A percentile compares a stretch with the other conserved stretches of the same genome.
phyloP scores from a whole-genome alignment of 192 early-diverging fungal species.

The Linnemannia elongata region DNA sequence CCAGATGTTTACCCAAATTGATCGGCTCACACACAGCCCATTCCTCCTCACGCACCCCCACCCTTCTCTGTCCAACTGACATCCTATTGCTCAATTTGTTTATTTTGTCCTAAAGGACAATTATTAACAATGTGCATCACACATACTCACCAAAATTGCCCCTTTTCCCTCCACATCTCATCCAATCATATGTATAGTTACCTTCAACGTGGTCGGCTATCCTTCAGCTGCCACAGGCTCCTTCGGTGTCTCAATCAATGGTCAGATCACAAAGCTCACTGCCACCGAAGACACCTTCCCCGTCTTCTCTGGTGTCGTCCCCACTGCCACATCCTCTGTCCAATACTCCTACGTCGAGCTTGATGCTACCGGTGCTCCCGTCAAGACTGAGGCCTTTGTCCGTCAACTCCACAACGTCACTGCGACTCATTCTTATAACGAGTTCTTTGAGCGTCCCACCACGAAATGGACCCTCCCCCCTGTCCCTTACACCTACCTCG shows the following conservation, averaged over 20 bases:
- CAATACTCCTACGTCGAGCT: slow-evolving; percentile 35
- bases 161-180: too few relatives aligned
- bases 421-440: slow-evolving; percentile 52
- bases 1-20: not conserved
- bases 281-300: slow-evolving; percentile 21
- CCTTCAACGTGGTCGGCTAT: slow-evolving; percentile 40
- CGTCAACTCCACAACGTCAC: slow-evolving; percentile 17
- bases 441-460: slow-evolving; percentile 61
- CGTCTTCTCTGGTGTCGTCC: slow-evolving; percentile 31
- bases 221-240: not conserved
- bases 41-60: not conserved
- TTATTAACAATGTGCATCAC: not conserved
- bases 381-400: slow-evolving; percentile 31
- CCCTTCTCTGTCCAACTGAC: not conserved
- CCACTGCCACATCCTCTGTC: slow-evolving; percentile 10
- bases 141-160: too few relatives aligned
- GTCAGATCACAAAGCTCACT: slow-evolving; percentile 24
- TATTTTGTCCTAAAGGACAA: not conserved
- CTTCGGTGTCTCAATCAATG: slow-evolving; percentile 40
- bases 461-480: slow-evolving; percentile 56
- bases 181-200: slow-evolving; percentile 19
- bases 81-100: not conserved
- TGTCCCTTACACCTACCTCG: slow-evolving; percentile 57
- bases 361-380: not conserved
- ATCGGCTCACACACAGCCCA: not conserved